Evolutionary conservation across 73 alveolate species (phyloP), one percentile per base, ranked within the genome.

Genomic region (Paramecium caudatum): DNA sequence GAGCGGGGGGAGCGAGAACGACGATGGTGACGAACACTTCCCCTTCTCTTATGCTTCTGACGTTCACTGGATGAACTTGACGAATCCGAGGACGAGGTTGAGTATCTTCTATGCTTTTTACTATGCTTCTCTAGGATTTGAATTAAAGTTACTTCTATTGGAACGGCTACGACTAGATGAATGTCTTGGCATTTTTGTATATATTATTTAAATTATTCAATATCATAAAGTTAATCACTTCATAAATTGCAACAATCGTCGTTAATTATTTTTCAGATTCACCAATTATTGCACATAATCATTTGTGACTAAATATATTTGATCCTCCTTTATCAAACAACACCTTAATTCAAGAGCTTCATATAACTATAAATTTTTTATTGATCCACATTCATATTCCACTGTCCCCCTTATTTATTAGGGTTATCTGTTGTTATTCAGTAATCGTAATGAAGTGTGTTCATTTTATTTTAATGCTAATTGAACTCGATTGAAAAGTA

Each of bases 1-100:
- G 80, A 43, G 0, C 80, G 4, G 30, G 80, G 80, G 23, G 80
- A 55, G 23, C 80, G 23, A 27, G 80, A 55, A 55, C 80, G 80
- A 55, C 46, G 80, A 55, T 43, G 23, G 7, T 55, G 46, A 55
- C 30, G 80, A 3, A 0, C 80, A 10, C 80, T 55, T 21, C 80
- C 30, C 30, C 80, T 55, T 27, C 80, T 55, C 30, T 16, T 8
- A 21, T 55, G 43, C 1, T 55, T n/a, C n/a, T n/a, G 45, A 5
- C 80, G 17, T 12, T 55, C 80, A 12, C 46, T 27, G 0, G 80
- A 55, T 27, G 80, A 55, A 55, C 30, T 43, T 7, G 80, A 55
- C 1, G 80, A 55, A 19, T 37, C 23, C 9, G 80, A 55, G 30
- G 80, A 55, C 23, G 80, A 55, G 30, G 46, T 55, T 55, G 80